phyloP scores from a whole-genome alignment of 257 asterid species.

The Mentha longifolia region DNA sequence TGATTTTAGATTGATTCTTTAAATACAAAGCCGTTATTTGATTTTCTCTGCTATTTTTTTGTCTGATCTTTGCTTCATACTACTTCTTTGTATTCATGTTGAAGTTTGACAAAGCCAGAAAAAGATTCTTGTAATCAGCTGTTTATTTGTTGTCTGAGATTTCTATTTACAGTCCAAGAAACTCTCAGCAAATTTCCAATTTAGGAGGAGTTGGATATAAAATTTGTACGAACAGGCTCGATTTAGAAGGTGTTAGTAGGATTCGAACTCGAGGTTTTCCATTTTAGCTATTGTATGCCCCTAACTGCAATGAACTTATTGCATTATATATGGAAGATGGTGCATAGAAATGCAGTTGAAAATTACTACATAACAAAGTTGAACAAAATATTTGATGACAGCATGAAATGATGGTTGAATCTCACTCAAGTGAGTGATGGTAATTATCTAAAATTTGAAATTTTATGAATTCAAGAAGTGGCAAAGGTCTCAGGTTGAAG shows the following conservation, averaged over 20 bases:
- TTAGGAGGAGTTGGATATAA: not conserved
- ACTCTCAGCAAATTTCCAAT: no score
- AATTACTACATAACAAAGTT: no score
- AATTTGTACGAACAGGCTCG: no score
- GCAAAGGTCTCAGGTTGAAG: not conserved
- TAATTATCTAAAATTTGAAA: not conserved
- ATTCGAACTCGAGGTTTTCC: not conserved
- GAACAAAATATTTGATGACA: not conserved
- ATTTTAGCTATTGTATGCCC: not conserved
- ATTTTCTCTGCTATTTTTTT: not conserved
- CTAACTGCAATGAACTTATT: not conserved
- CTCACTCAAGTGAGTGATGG: not conserved
- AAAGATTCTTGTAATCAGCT: no score
- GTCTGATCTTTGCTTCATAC: not conserved
- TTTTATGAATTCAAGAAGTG: not conserved
- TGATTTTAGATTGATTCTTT: slow-evolving; percentile 41
- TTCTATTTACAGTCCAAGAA: no score
- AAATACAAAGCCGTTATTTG: not conserved
- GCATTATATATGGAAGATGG: not conserved
- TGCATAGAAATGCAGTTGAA: not conserved
- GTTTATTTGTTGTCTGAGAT: no score
- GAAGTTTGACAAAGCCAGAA: not conserved
- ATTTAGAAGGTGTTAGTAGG: no score
- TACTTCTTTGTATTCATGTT: not conserved
- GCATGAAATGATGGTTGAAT: not conserved